phyloP scores from a whole-genome alignment of 257 asterid species.

The Mentha longifolia region DNA sequence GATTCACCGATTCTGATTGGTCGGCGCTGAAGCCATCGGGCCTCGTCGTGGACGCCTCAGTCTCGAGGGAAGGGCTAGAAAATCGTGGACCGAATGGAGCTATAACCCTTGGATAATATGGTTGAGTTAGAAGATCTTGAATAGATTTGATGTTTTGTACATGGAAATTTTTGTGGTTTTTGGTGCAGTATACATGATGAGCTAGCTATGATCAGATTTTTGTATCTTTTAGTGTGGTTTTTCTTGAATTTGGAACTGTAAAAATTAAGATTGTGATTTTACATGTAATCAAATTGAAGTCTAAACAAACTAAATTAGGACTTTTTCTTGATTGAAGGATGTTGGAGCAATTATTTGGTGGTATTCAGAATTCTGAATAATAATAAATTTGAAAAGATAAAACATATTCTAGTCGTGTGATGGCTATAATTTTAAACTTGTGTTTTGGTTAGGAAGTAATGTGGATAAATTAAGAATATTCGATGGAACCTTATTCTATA shows the following conservation, averaged over 20 bases:
- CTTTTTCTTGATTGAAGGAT: neutral
- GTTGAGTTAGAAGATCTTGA: neutral
- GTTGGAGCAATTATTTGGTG: neutral
- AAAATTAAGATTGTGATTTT: neutral
- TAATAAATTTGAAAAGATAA: too few species aligned
- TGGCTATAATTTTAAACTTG: too few species aligned
- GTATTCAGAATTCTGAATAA: neutral
- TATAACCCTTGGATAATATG: neutral
- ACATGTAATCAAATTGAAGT: neutral
- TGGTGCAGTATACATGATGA: constrained; percentile 1
- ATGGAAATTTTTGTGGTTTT: constrained; percentile 11
- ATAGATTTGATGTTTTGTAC: neutral
- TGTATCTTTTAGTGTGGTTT: constrained; percentile 1
- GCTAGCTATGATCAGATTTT: neutral
- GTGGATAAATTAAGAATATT: too few species aligned
- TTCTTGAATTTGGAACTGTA: neutral
- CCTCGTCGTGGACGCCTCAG: too few species aligned
- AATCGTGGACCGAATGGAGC: too few species aligned
- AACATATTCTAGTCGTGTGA: too few species aligned
- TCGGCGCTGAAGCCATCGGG: neutral
- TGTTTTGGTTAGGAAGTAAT: too few species aligned
- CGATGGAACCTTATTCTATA: too few species aligned
- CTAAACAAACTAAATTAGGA: too few species aligned
- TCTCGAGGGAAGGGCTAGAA: too few species aligned
- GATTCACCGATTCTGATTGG: neutral